Conservation (phyloP, 2,329 filamentous ascomycete genomes). For the Ceratocystis alfenasii region DNA sequence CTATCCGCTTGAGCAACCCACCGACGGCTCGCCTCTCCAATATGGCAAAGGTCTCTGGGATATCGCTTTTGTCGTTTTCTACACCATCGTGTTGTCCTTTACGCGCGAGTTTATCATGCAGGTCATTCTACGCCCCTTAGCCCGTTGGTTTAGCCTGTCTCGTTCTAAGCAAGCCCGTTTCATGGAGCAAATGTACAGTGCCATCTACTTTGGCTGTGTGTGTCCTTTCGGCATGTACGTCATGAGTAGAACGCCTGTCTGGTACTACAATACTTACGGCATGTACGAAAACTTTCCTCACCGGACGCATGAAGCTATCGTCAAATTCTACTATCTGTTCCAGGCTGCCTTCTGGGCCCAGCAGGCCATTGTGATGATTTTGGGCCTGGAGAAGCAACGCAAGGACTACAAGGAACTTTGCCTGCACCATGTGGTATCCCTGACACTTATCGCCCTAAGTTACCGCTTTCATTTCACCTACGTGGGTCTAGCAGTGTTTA, state of each 20-base stretch:
- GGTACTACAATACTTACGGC: conserved; percentile 85
- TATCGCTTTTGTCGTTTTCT: conserved; percentile 77
- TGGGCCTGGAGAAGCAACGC: conserved; percentile 82
- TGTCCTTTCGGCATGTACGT: conserved; percentile 79
- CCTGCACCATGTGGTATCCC: conserved; percentile 78
- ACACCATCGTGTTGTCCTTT: conserved; percentile 80
- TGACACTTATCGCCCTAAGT: conserved; percentile 70
- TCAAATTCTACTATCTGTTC: conserved; percentile 95
- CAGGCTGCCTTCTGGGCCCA: conserved; percentile 93
- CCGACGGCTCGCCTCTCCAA: conserved; percentile 41
- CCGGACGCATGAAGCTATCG: conserved; percentile 60
- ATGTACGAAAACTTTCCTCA: conserved; percentile 90
- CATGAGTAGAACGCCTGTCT: conserved; percentile 81
- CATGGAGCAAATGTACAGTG: conserved; percentile 94
- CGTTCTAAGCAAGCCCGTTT: conserved; percentile 76
- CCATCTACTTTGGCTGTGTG: conserved; percentile 74
- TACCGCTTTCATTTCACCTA: conserved; percentile 97
- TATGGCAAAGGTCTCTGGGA: conserved; percentile 88
- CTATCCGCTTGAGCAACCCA: conserved; percentile 53
- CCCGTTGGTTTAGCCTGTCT: conserved; percentile 56
- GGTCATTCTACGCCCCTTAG: conserved; percentile 66
- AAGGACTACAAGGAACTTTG: conserved; percentile 95
- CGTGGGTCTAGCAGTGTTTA: conserved; percentile 85
- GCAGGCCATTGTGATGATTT: conserved; percentile 74
- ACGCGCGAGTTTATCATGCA: conserved; percentile 96